phyloP scores from a whole-genome alignment of 73 alveolate species.

The Paramecium sexaurelia region DNA sequence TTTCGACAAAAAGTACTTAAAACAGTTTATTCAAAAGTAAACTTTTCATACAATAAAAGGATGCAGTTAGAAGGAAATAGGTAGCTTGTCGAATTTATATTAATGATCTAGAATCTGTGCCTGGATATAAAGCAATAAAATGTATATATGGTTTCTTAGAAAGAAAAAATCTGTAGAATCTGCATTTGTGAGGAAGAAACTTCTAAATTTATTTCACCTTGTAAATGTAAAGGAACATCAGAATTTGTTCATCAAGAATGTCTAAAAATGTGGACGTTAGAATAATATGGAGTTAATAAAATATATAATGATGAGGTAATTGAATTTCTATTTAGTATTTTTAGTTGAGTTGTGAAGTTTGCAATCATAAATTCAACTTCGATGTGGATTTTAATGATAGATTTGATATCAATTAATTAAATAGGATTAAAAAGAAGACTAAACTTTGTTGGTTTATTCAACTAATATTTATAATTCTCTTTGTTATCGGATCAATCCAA shows the following conservation, averaged over 20 bases:
- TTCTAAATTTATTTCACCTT: constrained; percentile 60
- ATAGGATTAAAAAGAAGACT: background rate
- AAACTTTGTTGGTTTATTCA: background rate
- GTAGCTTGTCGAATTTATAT: background rate
- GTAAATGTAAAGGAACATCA: constrained; percentile 58
- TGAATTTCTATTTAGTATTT: background rate
- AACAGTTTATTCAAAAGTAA: background rate
- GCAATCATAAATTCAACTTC: background rate
- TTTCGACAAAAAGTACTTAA: background rate
- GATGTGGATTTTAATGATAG: background rate
- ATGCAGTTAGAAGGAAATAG: background rate
- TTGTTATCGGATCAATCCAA: background rate
- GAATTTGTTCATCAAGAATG: constrained; percentile 59
- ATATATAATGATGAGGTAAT: constrained; percentile 21
- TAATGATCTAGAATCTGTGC: background rate
- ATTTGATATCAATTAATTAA: background rate
- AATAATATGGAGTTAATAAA: constrained; percentile 34
- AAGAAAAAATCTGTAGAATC: constrained; percentile 48
- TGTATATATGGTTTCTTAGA: background rate
- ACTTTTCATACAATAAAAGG: background rate
- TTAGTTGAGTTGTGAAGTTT: background rate
- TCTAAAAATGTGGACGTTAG: constrained; percentile 60
- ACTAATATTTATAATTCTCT: background rate
- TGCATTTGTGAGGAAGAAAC: constrained; percentile 53
- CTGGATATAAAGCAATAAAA: background rate